Base-by-base conservation (phyloP, 495 filamentous ascomycete species). In the Penicillium samsonianum region DNA sequence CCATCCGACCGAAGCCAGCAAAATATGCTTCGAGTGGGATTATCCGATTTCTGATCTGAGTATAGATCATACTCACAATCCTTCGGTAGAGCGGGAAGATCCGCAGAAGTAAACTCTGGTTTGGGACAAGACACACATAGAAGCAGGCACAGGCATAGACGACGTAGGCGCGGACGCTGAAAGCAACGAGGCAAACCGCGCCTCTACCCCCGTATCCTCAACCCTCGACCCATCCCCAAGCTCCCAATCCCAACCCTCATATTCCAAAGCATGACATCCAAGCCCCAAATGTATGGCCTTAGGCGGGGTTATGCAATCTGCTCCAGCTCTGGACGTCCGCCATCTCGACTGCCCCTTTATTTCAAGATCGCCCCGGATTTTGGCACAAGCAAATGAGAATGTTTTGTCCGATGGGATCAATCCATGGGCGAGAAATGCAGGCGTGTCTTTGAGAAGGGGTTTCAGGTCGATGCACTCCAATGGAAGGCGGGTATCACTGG, bases 211-310 rank as follows among this genome's bases (percentile, higher is more conserved):
- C 7, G 26, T 4, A 28, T 48, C 45, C 28, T 48, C n/a, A 30
- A 48, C 7, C 25, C 5, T 19, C 8, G n/a, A 31, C n/a, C 45
- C 45, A 25, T 31, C 26, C 1, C 28, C n/a, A 48, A 48, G 45
- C 16, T 31, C 45, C 45, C 45, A 48, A 48, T 3, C 17, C 25
- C 28, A 48, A 14, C 16, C 26, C 28, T 31, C 45, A 20, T 48
- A 48, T 48, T 31, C 4, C 25, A 48, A 17, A 19, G 9, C 45
- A 48, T 48, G 45, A 19, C 45, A 48, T 14, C 25, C 26, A 6
- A 26, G 33, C 0, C 28, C 7, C n/a, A 48, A 11, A 30, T 48
- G 45, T 33, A 71, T 16, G 30, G 56, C 60, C 38, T 26, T 69
- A 12, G 58, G 60, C 16, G 26, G 28, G 11, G 31, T 31, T 8